A percentile compares a stretch with the other conserved stretches of the same genome.
Evolutionary conservation across 371 early-diverging fungal species (phyloP).

Genomic region (Mortierella sp.): DNA sequence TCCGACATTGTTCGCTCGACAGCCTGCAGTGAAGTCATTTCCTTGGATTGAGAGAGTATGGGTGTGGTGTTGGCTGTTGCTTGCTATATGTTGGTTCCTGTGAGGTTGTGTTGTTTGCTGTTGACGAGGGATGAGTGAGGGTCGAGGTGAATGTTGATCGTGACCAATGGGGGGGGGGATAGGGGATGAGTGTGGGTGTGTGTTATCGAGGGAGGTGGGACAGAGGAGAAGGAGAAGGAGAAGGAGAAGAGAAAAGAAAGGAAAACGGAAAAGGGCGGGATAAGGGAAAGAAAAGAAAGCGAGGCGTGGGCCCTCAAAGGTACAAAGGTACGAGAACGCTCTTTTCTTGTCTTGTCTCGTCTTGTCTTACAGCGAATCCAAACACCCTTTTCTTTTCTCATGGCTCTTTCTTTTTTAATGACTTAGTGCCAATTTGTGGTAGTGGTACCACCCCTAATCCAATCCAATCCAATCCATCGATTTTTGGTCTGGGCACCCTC

Average conservation of each 20-base stretch:
- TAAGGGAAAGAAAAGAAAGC: neutral
- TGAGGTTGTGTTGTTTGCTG: neutral
- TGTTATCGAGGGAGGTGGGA: neutral
- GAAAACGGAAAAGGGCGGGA: neutral
- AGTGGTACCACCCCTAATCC: neutral
- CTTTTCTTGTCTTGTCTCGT: neutral
- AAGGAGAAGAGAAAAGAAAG: neutral
- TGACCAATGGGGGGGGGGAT: neutral
- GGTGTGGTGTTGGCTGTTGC: neutral
- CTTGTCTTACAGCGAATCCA: neutral
- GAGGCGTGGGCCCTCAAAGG: too few relatives aligned
- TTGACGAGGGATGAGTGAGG: neutral
- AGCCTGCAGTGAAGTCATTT: conserved; percentile 39
- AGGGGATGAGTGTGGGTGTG: neutral
- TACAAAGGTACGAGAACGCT: neutral
- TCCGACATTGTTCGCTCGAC: conserved; percentile 51
- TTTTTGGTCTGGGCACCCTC: neutral
- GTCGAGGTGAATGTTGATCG: neutral
- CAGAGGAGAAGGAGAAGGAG: neutral
- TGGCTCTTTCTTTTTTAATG: neutral
- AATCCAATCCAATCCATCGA: neutral
- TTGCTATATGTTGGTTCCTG: neutral
- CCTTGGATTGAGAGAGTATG: neutral
- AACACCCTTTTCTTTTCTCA: neutral
- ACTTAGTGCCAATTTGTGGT: neutral